Evolutionary conservation across 169 alveolate genomes (phyloP).

Genomic region (Eimeria zaria): DNA sequence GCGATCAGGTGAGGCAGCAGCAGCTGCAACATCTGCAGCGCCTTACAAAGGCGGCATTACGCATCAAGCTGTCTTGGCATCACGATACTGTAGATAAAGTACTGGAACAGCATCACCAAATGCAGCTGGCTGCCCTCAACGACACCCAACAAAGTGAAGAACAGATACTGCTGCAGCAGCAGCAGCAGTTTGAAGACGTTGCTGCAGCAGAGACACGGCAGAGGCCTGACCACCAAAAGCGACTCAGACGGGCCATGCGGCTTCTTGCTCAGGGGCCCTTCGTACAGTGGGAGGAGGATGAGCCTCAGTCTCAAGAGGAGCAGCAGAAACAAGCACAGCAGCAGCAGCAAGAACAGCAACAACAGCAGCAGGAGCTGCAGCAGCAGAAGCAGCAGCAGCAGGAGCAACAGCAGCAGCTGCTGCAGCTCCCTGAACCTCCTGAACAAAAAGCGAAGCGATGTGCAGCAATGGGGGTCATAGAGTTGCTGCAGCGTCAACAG

Average conservation of each 20-base stretch:
- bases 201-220: background rate
- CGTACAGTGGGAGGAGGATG: constrained; percentile 14
- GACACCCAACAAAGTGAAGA: background rate
- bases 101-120: background rate
- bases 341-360: background rate
- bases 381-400: constrained; percentile 12
- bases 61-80: constrained; percentile 33
- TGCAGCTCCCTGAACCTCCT: background rate
- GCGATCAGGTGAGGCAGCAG: constrained; percentile 18
- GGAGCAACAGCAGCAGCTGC: background rate
- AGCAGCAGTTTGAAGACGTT: constrained; percentile 18
- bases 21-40: constrained; percentile 26
- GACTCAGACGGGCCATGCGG: background rate
- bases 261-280: constrained; percentile 27
- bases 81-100: background rate
- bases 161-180: constrained; percentile 2
- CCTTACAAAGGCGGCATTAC: background rate
- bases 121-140: background rate
- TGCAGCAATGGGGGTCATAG: background rate
- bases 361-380: background rate
- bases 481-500: background rate
- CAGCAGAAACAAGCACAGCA: no score
- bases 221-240: background rate
- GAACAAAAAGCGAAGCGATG: constrained; percentile 1
- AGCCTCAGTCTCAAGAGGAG: background rate